Evolutionary conservation across 73 alveolate species (phyloP).

Genomic region (Symbiodinium pilosum): DNA sequence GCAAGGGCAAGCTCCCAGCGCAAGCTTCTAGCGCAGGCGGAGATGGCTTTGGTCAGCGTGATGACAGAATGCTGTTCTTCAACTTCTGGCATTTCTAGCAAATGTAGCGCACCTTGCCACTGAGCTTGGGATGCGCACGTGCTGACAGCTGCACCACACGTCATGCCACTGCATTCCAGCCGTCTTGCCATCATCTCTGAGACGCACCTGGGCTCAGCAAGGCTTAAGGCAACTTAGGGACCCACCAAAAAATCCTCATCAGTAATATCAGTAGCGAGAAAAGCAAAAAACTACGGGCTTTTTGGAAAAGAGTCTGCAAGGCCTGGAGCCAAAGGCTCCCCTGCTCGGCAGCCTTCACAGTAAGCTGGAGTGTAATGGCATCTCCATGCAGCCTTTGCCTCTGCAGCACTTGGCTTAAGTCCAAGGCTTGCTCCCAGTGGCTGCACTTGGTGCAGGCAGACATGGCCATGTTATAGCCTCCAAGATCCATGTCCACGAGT

Average conservation of each 20-base stretch:
- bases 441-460: conserved; percentile 33
- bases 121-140: background rate
- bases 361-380: background rate
- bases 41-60: background rate
- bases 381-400: background rate
- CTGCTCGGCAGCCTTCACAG: background rate
- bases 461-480: conserved; percentile 29
- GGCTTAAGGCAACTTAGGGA: too few species aligned
- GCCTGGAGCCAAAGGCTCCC: conserved; percentile 8
- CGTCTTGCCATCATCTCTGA: background rate
- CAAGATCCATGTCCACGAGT: conserved; percentile 25
- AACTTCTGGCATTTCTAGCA: background rate
- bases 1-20: background rate
- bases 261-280: too few species aligned
- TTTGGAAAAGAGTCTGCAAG: background rate
- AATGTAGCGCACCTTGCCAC: background rate
- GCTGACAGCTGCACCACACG: background rate
- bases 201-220: too few species aligned
- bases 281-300: too few species aligned
- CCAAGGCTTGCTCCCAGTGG: background rate
- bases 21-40: background rate
- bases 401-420: background rate
- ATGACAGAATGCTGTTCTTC: background rate
- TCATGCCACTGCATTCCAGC: background rate
- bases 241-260: too few species aligned